Evolutionary conservation across 208 protist species (phyloP).

Genomic region (Leishmania amazonensis): DNA sequence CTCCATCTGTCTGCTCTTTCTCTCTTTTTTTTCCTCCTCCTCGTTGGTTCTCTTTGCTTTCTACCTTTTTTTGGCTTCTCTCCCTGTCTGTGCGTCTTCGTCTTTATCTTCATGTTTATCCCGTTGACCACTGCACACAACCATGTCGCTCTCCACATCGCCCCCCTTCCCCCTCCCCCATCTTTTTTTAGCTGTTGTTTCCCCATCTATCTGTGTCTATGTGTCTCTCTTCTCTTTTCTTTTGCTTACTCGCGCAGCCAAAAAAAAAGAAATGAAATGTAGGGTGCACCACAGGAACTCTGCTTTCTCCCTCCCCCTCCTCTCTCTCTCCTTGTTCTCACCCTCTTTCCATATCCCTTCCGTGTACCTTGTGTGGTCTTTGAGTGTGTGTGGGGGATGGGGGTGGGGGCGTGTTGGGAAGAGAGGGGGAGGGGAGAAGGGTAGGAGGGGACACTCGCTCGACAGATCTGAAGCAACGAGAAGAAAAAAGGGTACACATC

Average conservation of each 20-base stretch:
- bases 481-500: not conserved
- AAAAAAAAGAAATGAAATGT: constrained; percentile 6
- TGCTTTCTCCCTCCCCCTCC: not conserved
- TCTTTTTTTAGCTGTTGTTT: not conserved
- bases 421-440: not conserved
- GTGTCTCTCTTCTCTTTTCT: not conserved
- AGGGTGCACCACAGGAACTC: not conserved
- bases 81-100: not conserved
- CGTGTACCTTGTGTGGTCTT: not conserved
- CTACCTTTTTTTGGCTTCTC: not conserved
- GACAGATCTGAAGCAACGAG: not conserved
- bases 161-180: not conserved
- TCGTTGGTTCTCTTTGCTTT: constrained; percentile 9
- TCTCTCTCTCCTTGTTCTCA: no score
- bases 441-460: not conserved
- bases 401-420: no score
- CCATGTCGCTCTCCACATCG: not conserved
- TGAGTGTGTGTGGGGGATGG: no score
- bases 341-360: not conserved
- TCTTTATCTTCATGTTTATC: not conserved
- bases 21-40: not conserved
- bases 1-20: not conserved
- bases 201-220: not conserved
- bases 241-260: not conserved
- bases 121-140: not conserved